Base-by-base conservation (phyloP, 306 rosid species). In the Citrullus colocynthis region DNA sequence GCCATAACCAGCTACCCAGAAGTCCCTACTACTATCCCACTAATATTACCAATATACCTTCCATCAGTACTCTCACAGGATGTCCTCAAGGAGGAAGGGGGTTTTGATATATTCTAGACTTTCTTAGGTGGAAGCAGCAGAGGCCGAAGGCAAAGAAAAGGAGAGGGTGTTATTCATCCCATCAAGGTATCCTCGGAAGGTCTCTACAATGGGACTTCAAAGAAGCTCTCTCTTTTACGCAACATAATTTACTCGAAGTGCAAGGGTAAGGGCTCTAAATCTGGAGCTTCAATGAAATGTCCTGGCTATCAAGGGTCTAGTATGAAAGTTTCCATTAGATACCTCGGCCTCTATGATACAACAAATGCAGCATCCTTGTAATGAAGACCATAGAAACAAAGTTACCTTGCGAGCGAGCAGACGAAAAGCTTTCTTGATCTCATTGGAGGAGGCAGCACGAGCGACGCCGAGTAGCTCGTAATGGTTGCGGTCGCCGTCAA, bases 31-130 rank as follows among this genome's bases (percentile, higher is more conserved):
- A 32, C 36, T 32, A 32, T 32, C 36, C 45, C 4, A 36, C 39
- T 36, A 4, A 36, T 36, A 36, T 3, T 36, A 36, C 39, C 39
- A 36, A 36, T 36, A 36, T 5, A 34, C 39, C 39, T 36, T 36
- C 39, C 39, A 36, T 36, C 4, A 36, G 39, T 36, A 42, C 10
- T 42, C 45, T 42, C 45, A 42, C 45, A 36, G 78, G 98, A 94
- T 61, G 98, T 93, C 5, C 97, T 94, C 21, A 94, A 94, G 90
- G 97, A 87, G 98, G 98, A 86, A 89, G 97, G 98, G 94, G 21
- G 96, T 18, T 94, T 91, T 80, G 98, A 94, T 78, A 91, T 94
- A 36, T 94, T 91, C 87, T 85, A 83, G 36, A 90, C 97, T 34
- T 94, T 94, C 96, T 94, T 94, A 80, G 96, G 97, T 65, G 95